Evolutionary conservation across 371 early-diverging fungal genomes (phyloP).

Genomic region (Mucor indicus): DNA sequence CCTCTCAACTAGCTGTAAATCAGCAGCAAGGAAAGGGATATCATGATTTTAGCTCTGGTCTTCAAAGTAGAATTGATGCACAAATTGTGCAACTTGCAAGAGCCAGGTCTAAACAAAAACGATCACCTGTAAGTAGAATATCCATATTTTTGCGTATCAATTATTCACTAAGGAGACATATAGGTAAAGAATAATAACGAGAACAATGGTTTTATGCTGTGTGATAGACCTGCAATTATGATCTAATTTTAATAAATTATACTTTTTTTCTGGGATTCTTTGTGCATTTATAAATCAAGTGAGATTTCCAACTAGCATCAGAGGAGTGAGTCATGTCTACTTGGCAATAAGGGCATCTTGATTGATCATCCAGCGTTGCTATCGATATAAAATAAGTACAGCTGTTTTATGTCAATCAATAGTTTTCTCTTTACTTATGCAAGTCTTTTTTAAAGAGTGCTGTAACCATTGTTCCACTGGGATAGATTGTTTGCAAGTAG

Average conservation of each 20-base stretch:
- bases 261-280: constrained; percentile 14
- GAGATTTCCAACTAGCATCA: constrained; percentile 66
- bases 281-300: constrained; percentile 58
- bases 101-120: constrained; percentile 15
- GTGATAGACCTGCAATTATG: constrained; percentile 9
- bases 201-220: constrained; percentile 1
- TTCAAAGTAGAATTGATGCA: constrained; percentile 21
- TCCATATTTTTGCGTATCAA: neutral
- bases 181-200: neutral
- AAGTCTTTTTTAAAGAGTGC: constrained; percentile 49
- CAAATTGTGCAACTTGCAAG: constrained; percentile 18
- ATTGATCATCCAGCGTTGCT: constrained; percentile 21
- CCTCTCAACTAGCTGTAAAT: neutral
- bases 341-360: constrained; percentile 72
- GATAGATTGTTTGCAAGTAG: constrained; percentile 61
- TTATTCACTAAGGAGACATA: neutral
- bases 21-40: neutral
- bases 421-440: constrained; percentile 27
- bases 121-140: constrained; percentile 6
- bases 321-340: constrained; percentile 48
- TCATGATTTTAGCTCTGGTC: constrained; percentile 15
- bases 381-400: too few species aligned
- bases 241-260: neutral
- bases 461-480: constrained; percentile 58
- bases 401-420: too few species aligned